Conservation (phyloP, 352 stramenopile species). For the Globisporangium nunn region DNA sequence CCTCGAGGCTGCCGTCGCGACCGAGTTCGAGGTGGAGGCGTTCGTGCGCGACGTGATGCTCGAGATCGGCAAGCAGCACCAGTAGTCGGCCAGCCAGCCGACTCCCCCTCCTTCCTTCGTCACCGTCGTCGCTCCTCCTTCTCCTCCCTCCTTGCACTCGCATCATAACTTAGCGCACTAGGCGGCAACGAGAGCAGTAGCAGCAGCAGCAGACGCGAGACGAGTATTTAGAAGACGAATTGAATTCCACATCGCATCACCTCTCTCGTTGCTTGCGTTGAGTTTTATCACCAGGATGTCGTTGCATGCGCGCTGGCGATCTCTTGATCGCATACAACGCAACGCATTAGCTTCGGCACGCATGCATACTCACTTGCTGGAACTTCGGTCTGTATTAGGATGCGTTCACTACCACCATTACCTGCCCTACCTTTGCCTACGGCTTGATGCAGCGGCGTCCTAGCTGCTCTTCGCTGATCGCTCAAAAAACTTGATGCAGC, state of each 20-base stretch:
- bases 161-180: constrained; percentile 1
- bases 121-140: neutral
- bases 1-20: constrained; percentile 80
- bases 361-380: no score
- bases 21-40: constrained; percentile 47
- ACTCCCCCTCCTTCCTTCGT: neutral
- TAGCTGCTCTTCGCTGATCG: constrained; percentile 23
- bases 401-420: no score
- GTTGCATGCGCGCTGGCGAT: no score
- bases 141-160: neutral
- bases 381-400: no score
- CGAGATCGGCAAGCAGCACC: constrained; percentile 34
- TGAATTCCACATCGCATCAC: neutral
- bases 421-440: no score
- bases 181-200: neutral
- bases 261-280: neutral
- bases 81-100: neutral
- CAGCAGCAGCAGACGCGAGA: neutral
- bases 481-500: constrained; percentile 81
- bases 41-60: constrained; percentile 42
- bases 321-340: no score
- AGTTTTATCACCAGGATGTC: neutral
- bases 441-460: no score
- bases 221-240: constrained; percentile 1
- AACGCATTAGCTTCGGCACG: no score